Evolutionary conservation across 768 basidiomycete species (phyloP), one percentile per base, ranked within the genome.

Genomic region (Pleurotus giganteus): DNA sequence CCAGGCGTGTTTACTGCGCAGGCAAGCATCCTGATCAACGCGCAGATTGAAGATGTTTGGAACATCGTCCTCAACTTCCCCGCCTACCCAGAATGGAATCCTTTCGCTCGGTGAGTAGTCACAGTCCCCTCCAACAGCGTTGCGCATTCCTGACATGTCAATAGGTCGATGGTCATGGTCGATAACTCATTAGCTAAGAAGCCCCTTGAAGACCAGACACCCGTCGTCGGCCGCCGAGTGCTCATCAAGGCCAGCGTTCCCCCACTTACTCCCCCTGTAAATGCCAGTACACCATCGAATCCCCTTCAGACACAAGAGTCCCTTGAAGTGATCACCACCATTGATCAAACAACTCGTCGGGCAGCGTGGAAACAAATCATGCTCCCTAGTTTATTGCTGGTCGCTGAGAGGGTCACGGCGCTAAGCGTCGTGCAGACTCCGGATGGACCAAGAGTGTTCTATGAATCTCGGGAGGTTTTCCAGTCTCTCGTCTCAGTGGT

Each of bases 11-110:
- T 83, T 56, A 57, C 62, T 11, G 63, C 67, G 1, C 63, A 65
- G 21, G 67, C 72, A 15, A 74, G 74, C 7, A 61, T 67, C 11
- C 57, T 65, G 13, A 83, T 85, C 46, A 71, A 81, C 54, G 81
- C 82, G 4, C 80, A 81, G 3, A 66, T 76, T 26, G 69, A 77
- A 34, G 57, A 64, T 27, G 81, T 80, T 4, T 84, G 83, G 83
- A 57, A 65, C 6, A 68, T 74, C 4, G 59, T 84, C 47, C 69
- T 79, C 52, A 79, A 83, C 67, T 83, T 83, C 67, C 60, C 65
- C 2, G 65, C 72, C 4, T 84, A 84, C 58, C 62, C 63, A 1
- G 73, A 80, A 59, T 84, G 83, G 83, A 79, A 67, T 46, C 76
- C 65, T 8, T 69, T 69, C 37, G 65, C 66, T 8, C 59, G 66